These are phyloP conservation scores for Agarophyton chilense DNA, from an alignment of 23 red algal genomes.

Conservation along the genomic window DNA sequence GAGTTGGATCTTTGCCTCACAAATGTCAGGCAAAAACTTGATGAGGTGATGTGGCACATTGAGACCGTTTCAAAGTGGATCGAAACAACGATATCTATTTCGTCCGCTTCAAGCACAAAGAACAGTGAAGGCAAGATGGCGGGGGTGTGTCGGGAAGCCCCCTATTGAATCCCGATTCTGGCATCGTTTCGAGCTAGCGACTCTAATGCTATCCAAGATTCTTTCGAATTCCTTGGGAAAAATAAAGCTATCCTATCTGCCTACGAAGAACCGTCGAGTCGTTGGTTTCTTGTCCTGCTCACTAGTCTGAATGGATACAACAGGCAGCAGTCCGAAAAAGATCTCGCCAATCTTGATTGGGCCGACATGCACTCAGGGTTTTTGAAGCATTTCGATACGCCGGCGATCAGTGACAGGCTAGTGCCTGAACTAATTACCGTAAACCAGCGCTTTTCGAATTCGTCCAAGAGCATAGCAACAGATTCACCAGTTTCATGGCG, in stretches of 20 bases:
- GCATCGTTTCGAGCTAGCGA: neutral
- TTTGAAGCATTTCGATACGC: constrained; percentile 33
- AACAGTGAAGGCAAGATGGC: neutral
- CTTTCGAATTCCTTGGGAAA: constrained; percentile 33
- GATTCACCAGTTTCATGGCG: constrained; percentile 23
- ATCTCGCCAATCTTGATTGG: neutral
- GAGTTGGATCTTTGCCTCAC: neutral
- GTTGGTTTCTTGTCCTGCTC: constrained; percentile 2
- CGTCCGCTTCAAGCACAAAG: neutral
- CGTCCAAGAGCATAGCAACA: constrained; percentile 12
- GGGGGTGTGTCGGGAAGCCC: neutral
- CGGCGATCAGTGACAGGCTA: constrained; percentile 14
- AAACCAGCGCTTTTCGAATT: neutral
- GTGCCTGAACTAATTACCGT: constrained; percentile 22
- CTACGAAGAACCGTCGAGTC: neutral
- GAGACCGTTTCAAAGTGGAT: neutral
- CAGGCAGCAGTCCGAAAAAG: neutral
- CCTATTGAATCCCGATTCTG: neutral
- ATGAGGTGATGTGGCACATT: neutral
- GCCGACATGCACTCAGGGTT: neutral
- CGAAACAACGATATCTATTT: neutral
- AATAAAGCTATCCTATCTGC: neutral
- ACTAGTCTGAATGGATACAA: constrained; percentile 20
- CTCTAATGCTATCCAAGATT: neutral
- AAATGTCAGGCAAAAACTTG: neutral